Evolutionary conservation across 2,329 filamentous ascomycete species (phyloP), one percentile per base, ranked within the genome.

Genomic region (Colletotrichum agaves): DNA sequence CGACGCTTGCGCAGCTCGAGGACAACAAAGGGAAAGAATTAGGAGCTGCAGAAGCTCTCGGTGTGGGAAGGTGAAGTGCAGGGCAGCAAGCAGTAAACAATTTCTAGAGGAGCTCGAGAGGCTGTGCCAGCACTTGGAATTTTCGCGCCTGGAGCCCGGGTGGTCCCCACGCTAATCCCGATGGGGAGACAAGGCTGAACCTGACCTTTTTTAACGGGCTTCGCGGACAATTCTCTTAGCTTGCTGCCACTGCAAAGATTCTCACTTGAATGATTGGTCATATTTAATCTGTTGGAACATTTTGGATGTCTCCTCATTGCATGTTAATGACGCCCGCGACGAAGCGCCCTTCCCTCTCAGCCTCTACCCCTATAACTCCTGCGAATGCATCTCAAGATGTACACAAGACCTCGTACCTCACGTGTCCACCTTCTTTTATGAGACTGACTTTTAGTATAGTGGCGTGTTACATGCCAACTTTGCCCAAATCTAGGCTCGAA

Each of bases 131-230:
- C 67, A 73, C 75, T 77, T 76, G 78, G 76, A 74, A 76, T 78
- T 79, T 79, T 79, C 77, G 78, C 75, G 72, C 72, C 49, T 65
- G 69, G 61, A 55, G 61, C 44, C 47, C 47, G 27, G 49, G 61
- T 57, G 61, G 53, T 50, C 13, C 13, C 69, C 76, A 74, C 77
- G 74, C 78, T 79, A 79, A 66, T 60, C 78, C 78, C 27, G 60
- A 75, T 78, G 72, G 27, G 71, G 78, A 66, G 58, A 69, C 76
- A 78, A 76, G 76, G 74, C 76, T 78, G 75, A 75, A 69, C 65
- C 27, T 60, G 61, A 70, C 62, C 52, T 62, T 63, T 62, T 35
- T 39, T 31, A 35, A 12, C 12, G 17, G 37, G 43, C 56, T 56
- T 56, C 11, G 33, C 23, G 23, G 5, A n/a, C 0, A n/a, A n/a